Conservation (phyloP, 2,329 filamentous ascomycete species). For the Chaetoscypha palmicola region DNA sequence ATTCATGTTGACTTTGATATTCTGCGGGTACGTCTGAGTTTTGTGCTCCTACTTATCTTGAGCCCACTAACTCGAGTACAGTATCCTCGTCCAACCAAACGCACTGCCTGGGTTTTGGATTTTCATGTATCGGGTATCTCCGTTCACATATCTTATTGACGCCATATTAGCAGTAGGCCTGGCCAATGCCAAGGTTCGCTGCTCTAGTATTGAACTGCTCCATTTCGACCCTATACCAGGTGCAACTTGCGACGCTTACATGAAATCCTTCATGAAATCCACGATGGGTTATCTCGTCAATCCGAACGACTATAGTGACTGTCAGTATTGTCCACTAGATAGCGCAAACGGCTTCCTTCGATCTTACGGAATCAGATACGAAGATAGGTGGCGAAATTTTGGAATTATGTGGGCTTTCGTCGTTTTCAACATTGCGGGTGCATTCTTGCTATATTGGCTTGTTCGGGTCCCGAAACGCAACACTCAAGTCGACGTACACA, state of each 20-base stretch:
- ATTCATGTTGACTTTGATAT: slow-evolving; percentile 68
- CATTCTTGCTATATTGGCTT: slow-evolving; percentile 48
- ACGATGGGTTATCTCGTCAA: slow-evolving; percentile 51
- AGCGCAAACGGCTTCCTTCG: slow-evolving; percentile 48
- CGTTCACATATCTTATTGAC: slow-evolving; percentile 74
- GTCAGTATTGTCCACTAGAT: slow-evolving; percentile 47
- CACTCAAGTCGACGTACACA: neutral
- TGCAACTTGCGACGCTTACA: slow-evolving; percentile 54
- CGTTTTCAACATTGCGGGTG: slow-evolving; percentile 46
- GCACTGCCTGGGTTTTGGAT: slow-evolving; percentile 70
- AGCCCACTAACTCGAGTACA: slow-evolving; percentile 5
- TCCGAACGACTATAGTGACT: slow-evolving; percentile 39
- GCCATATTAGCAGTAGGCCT: slow-evolving; percentile 66
- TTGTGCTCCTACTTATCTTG: neutral
- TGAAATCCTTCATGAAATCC: slow-evolving; percentile 41
- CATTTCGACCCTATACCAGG: slow-evolving; percentile 54
- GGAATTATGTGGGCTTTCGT: slow-evolving; percentile 43
- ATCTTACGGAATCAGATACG: slow-evolving; percentile 44
- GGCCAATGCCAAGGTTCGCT: slow-evolving; percentile 58
- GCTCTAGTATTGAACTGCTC: slow-evolving; percentile 63
- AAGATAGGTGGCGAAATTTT: slow-evolving; percentile 61
- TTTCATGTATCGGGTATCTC: slow-evolving; percentile 78
- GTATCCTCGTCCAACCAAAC: slow-evolving; percentile 60
- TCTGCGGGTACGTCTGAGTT: slow-evolving; percentile 44
- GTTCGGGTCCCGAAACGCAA: slow-evolving; percentile 38